These are phyloP conservation scores for Saccharomycopsis schoenii DNA, from an alignment of 805 yeast species.

Conservation along the genomic window DNA sequence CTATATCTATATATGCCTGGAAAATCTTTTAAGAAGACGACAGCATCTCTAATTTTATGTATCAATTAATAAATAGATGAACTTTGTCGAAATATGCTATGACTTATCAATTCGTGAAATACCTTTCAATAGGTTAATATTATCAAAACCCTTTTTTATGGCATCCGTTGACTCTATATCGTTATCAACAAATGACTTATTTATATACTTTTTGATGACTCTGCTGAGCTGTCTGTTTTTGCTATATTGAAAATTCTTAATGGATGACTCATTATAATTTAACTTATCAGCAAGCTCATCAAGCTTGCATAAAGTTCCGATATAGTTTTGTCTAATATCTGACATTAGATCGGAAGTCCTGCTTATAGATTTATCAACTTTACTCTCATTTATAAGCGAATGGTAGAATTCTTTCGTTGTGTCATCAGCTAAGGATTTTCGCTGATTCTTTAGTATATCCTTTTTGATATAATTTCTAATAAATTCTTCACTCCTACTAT, in stretches of 20 bases:
- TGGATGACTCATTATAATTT: constrained; percentile 14
- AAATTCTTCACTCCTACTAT: neutral
- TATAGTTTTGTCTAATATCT: constrained; percentile 2
- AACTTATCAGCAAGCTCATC: constrained; percentile 11
- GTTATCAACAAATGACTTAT: neutral
- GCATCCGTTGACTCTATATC: neutral
- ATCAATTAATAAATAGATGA: neutral
- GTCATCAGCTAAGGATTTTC: neutral
- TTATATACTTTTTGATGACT: constrained; percentile 19
- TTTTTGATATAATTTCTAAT: neutral
- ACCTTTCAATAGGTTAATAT: constrained; percentile 28
- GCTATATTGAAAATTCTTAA: constrained; percentile 17
- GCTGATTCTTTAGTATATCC: neutral
- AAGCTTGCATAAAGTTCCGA: constrained; percentile 3
- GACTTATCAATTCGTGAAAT: constrained; percentile 23
- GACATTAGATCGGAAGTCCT: neutral
- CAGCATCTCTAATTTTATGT: neutral
- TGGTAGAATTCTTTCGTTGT: neutral
- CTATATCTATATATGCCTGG: neutral
- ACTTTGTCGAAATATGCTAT: neutral
- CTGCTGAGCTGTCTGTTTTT: constrained; percentile 19
- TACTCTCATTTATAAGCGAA: neutral
- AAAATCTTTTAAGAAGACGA: neutral
- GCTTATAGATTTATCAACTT: neutral
- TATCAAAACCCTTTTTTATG: constrained; percentile 23